phyloP scores from a whole-genome alignment of 2,329 filamentous ascomycete species.

The Samsoniella hepiali region DNA sequence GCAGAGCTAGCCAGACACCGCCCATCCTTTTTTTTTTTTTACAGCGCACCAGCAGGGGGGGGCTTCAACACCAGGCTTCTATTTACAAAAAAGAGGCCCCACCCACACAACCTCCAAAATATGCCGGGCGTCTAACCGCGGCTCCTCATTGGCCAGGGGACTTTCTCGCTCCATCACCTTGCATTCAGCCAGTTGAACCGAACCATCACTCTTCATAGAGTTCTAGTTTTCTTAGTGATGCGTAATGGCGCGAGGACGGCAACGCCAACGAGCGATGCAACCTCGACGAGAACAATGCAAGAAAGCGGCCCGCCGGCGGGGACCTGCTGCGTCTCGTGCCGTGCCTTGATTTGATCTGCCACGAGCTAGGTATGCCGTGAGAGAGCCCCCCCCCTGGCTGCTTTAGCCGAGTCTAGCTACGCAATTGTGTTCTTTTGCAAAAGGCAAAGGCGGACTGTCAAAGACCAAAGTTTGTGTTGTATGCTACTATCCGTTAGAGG shows the following conservation, averaged over 20 bases:
- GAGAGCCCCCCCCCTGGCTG: too few relatives aligned
- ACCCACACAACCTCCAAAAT: neutral
- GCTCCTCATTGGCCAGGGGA: constrained; percentile 23
- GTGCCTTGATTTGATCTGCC: neutral
- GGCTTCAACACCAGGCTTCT: too few relatives aligned
- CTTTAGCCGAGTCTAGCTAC: neutral
- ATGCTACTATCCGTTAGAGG: neutral
- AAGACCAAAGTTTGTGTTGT: neutral
- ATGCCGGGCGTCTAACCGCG: constrained; percentile 24
- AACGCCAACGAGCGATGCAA: neutral
- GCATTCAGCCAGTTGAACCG: neutral
- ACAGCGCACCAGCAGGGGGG: neutral
- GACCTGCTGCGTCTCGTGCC: neutral
- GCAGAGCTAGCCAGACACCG: neutral
- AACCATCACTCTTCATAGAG: too few relatives aligned
- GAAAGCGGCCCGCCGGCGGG: neutral
- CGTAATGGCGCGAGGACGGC: neutral
- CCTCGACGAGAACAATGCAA: neutral
- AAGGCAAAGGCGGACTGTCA: too few relatives aligned
- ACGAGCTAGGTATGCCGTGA: too few relatives aligned
- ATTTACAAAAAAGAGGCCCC: neutral
- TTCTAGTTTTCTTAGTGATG: neutral
- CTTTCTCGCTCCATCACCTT: neutral
- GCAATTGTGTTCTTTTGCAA: too few relatives aligned
- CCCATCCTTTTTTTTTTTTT: neutral